Percentiles rank a stretch among this genome's conserved stretches.
Conservation (phyloP, 75 land plant genomes). For the Ceratopteris richardii region DNA sequence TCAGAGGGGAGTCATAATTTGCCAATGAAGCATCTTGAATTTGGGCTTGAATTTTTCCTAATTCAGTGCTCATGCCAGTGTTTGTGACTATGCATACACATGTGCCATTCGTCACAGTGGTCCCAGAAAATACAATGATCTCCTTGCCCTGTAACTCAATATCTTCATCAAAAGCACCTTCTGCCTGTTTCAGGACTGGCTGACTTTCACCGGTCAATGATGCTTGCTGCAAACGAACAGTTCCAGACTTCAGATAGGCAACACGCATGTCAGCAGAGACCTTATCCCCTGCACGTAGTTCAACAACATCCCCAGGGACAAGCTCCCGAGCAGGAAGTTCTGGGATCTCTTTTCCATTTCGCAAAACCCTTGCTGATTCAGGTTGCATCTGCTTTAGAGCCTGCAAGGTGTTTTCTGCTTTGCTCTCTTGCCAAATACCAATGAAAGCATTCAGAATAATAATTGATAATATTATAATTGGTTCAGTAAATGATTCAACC, state of each 20-base stretch:
- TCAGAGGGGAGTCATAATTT: conserved; percentile 26
- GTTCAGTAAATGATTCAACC: conserved; percentile 68
- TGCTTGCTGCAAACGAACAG: conserved; percentile 65
- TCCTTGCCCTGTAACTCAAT: conserved; percentile 66
- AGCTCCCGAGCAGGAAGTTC: conserved; percentile 63
- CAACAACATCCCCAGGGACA: conserved; percentile 78
- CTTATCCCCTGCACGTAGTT: conserved; percentile 43
- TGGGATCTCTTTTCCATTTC: conserved; percentile 38
- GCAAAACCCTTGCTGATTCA: conserved; percentile 48
- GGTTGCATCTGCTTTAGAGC: conserved; percentile 78
- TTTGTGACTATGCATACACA: conserved; percentile 26
- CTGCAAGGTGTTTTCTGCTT: conserved; percentile 75
- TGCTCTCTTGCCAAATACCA: conserved; percentile 93
- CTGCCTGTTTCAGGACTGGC: conserved; percentile 57
- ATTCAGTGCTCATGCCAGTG: conserved; percentile 28
- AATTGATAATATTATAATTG: conserved; percentile 65
- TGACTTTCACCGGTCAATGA: conserved; percentile 79
- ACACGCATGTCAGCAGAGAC: conserved; percentile 70
- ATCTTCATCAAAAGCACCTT: conserved; percentile 36
- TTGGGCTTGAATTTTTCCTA: conserved; percentile 30
- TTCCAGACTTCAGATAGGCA: conserved; percentile 37
- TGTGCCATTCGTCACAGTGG: conserved; percentile 28
- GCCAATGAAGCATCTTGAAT: conserved; percentile 26
- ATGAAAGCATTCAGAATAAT: conserved; percentile 68
- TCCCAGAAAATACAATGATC: conserved; percentile 51